These are phyloP conservation scores for Pisolithus tinctorius DNA, from an alignment of 768 basidiomycete genomes.

Conservation along the genomic window DNA sequence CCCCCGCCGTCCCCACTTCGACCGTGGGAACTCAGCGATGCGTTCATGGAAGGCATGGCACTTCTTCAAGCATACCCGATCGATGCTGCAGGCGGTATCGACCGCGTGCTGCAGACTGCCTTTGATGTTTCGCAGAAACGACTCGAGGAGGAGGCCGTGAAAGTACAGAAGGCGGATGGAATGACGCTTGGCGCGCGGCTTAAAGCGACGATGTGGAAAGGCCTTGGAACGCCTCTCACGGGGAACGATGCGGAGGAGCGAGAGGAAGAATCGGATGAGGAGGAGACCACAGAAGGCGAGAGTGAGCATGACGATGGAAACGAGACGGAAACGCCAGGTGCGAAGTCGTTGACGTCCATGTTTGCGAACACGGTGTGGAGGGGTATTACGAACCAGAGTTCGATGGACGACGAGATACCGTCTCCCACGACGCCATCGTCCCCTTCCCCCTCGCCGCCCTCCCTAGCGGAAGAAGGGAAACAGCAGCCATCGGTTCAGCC, in stretches of 20 bases:
- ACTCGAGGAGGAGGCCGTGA: conserved; percentile 27
- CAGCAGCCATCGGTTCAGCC: conserved; percentile 11
- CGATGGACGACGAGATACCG: conserved; percentile 54
- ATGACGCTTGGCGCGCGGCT: conserved; percentile 50
- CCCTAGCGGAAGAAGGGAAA: conserved; percentile 7
- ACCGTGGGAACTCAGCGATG: conserved; percentile 51
- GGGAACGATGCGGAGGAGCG: conserved; percentile 29
- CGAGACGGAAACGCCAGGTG: conserved; percentile 36
- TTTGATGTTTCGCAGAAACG: conserved; percentile 52
- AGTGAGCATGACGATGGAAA: conserved; percentile 33
- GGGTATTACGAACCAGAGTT: conserved; percentile 68
- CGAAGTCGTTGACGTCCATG: conserved; percentile 40
- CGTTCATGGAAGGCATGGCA: conserved; percentile 58
- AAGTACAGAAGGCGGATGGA: conserved; percentile 24
- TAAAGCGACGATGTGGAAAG: conserved; percentile 59
- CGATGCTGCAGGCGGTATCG: conserved; percentile 60
- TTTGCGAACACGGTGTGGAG: conserved; percentile 65
- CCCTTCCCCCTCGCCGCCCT: conserved; percentile 14
- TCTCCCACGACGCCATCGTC: conserved; percentile 34
- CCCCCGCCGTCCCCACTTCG: conserved; percentile 38
- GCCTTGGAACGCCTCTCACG: conserved; percentile 49
- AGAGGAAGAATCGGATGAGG: conserved; percentile 26
- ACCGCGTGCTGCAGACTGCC: conserved; percentile 61
- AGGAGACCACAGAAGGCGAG: conserved; percentile 18
- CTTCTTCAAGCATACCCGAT: conserved; percentile 63